Evolutionary conservation across 441 rosid genomes (phyloP), one percentile per base, ranked within the genome.

Genomic region (Syzygium malaccense): DNA sequence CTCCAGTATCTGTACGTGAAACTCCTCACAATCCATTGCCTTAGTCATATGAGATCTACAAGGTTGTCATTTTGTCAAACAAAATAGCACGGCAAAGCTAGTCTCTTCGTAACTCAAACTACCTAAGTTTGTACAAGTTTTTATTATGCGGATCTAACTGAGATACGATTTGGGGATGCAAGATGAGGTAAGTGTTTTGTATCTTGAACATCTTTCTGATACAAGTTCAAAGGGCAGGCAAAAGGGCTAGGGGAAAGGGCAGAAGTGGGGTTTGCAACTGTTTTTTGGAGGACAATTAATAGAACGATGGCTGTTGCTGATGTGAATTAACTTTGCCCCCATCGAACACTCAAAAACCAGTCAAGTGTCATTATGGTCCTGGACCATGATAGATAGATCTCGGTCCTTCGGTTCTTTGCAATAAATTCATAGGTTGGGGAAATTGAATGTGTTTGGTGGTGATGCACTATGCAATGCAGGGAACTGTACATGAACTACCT

Each of bases 1-100:
- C 84, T 88, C 41, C 90, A 85, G 90, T 85, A 85, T 62, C 56
- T 88, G 90, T 88, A 62, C 55, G 87, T 66, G 15, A 7, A 68
- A 60, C 62, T 33, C 41, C 25, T 32, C 54, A 48, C 54, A 48
- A 45, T 18, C 53, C 11, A 32, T 30, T 88, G 25, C 75, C 51
- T 53, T 32, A 15, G 25, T 45, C 37, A 64, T 17, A 14, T 14
- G 48, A 57, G 54, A 55, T 45, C 32, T 37, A 18, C 32, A 30
- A 7, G 13, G 28, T 23, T 32, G 78, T 66, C 78, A 66, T 66
- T 18, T 33, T 32, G 45, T 32, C 45, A 2, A 66, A 12, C 78
- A 20, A 66, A 66, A 32, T 66, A 23, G 28, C 80, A 25, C 49
- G 48, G 20, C 80, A 33, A 33, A 37, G 45, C 49, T 20, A 19